These are phyloP conservation scores for Clausena lansium DNA, from an alignment of 345 rosid genomes.

Conservation along the genomic window DNA sequence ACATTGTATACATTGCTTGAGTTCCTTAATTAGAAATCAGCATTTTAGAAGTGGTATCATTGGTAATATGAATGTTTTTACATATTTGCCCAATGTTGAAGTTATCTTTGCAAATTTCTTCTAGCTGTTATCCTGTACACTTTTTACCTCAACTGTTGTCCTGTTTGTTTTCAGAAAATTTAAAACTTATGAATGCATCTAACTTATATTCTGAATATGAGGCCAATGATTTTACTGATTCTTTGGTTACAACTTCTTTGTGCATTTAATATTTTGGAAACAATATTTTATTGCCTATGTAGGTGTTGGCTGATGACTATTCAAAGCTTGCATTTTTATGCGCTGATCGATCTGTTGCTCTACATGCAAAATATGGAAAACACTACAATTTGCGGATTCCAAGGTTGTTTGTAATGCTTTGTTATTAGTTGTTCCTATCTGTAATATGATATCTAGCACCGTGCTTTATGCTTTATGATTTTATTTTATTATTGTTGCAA, in stretches of 20 bases:
- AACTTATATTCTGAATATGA: not conserved
- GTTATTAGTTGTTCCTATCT: not conserved
- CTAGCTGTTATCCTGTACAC: not conserved
- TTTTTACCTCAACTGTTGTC: no score
- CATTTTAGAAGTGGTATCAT: not conserved
- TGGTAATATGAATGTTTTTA: not conserved
- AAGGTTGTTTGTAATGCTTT: constrained; percentile 42
- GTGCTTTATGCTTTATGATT: not conserved
- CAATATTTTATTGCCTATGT: constrained; percentile 12
- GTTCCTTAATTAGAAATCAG: not conserved
- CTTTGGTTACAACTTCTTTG: not conserved
- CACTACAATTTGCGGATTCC: constrained; percentile 83
- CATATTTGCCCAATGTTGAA: not conserved
- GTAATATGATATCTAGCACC: not conserved
- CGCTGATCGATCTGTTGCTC: constrained; percentile 80
- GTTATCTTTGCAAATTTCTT: not conserved
- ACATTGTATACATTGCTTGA: not conserved
- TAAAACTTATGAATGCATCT: not conserved
- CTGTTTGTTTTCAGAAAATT: not conserved
- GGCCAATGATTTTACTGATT: not conserved
- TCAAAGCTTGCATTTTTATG: constrained; percentile 94
- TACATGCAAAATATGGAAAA: constrained; percentile 93
- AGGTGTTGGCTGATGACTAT: constrained; percentile 81
- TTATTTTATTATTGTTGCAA: not conserved
- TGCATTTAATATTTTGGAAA: constrained; percentile 5